phyloP scores from a whole-genome alignment of 2,329 filamentous ascomycete species.

The Aspergillus ruber region DNA sequence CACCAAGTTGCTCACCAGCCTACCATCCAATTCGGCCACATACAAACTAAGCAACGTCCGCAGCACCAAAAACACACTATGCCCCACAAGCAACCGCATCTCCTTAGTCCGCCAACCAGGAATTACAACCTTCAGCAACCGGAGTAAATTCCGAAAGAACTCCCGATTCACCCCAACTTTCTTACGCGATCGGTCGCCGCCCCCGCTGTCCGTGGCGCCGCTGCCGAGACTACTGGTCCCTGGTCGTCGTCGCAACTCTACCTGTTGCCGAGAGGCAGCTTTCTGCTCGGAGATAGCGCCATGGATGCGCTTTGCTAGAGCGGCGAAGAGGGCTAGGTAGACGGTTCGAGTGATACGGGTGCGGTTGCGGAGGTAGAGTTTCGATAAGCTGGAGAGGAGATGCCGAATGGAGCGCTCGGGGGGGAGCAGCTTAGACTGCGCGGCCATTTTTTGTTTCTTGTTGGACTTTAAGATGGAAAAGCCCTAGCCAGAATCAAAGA shows the following conservation, averaged over 20 bases:
- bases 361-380: conserved; percentile 71
- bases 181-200: conserved; percentile 47
- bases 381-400: conserved; percentile 60
- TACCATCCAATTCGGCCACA: conserved; percentile 91
- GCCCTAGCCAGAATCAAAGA: not conserved
- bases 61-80: conserved; percentile 86
- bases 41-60: conserved; percentile 90
- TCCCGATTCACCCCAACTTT: conserved; percentile 91
- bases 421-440: conserved; percentile 64
- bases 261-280: conserved; percentile 65
- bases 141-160: conserved; percentile 69
- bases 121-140: conserved; percentile 77
- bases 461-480: not conserved
- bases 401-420: conserved; percentile 60
- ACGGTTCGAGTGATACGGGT: conserved; percentile 75
- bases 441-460: conserved; percentile 54
- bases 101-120: conserved; percentile 88
- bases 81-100: conserved; percentile 74
- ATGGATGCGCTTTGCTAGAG: conserved; percentile 78
- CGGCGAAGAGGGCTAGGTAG: conserved; percentile 74
- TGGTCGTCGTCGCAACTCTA: conserved; percentile 52
- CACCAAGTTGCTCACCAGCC: conserved; percentile 84
- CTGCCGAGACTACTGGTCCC: conserved; percentile 35
- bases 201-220: conserved; percentile 23
- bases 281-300: conserved; percentile 92